Evolutionary conservation across 495 filamentous ascomycete species (phyloP), one percentile per base, ranked within the genome.

Genomic region (Glarea lozoyensis): DNA sequence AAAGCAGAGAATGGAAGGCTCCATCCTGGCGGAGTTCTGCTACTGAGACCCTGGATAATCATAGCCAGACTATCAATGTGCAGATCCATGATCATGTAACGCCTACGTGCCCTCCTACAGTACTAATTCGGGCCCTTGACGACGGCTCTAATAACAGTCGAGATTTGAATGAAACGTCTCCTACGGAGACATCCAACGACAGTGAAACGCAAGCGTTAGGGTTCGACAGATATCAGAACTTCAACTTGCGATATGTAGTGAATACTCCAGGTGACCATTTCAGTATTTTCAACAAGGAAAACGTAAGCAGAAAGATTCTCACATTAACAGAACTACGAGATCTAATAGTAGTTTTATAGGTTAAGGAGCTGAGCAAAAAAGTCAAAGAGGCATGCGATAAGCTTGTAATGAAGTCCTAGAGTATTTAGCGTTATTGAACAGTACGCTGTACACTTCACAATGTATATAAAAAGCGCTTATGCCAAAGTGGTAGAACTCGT

Each of bases 251-350:
- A n/a, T 7, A 7, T 7, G 25, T 29, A n/a, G 7, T 29, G 25
- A 29, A n/a, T 29, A 29, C n/a, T n/a, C 7, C 25, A 7, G 25
- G 25, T 29, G 7, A 29, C 25, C 25, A 29, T n/a, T 29, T 29
- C 25, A 29, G n/a, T 29, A 29, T 24, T 12, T 24, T 5, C 54
- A 50, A 20, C 61, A 60, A 31, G 66, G 66, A 20, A 64, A 29
- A 29, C n/a, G 25, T 29, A 29, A 29, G 25, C n/a, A 29, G 7
- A n/a, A 29, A 29, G 7, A 7, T 29, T 29, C 7, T 29, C 25
- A 29, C 25, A n/a, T 29, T 29, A n/a, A n/a, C n/a, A 29, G 7
- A 29, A n/a, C 25, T n/a, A 29, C 25, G 25, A 29, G 25, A 29
- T 29, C 25, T 29, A 29, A 29, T 29, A 29, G 7, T n/a, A 29